phyloP scores from a whole-genome alignment of 768 basidiomycete genomes.

The Mycena rosella region DNA sequence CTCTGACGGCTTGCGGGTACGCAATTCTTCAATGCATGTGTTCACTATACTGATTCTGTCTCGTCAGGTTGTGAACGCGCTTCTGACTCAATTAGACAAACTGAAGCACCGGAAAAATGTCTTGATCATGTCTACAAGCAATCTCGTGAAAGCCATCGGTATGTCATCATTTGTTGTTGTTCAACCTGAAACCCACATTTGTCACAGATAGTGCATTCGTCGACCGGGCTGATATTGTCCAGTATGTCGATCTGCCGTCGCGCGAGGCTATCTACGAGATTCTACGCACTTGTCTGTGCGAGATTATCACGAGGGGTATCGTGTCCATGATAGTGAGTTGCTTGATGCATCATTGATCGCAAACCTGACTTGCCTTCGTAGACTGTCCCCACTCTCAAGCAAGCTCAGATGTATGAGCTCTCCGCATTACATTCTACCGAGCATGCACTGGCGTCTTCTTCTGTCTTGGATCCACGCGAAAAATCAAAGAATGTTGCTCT shows the following conservation, averaged over 20 bases:
- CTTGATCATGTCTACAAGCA: slow-evolving; percentile 96
- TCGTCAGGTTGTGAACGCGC: slow-evolving; percentile 93
- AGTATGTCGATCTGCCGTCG: slow-evolving; percentile 93
- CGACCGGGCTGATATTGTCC: slow-evolving; percentile 96
- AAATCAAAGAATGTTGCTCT: slow-evolving; percentile 67
- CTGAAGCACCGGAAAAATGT: slow-evolving; percentile 94
- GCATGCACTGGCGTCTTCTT: slow-evolving; percentile 9
- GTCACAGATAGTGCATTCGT: slow-evolving; percentile 90
- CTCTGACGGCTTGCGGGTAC: slow-evolving; percentile 89
- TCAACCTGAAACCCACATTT: neutral
- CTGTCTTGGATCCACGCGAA: slow-evolving; percentile 53
- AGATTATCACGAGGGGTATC: slow-evolving; percentile 82
- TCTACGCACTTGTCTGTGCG: slow-evolving; percentile 81
- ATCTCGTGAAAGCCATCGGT: slow-evolving; percentile 96
- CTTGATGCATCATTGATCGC: neutral
- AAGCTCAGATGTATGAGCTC: slow-evolving; percentile 70
- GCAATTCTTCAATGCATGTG: slow-evolving; percentile 38
- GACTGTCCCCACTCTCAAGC: slow-evolving; percentile 72
- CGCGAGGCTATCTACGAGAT: slow-evolving; percentile 96
- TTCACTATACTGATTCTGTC: no score
- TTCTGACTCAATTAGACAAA: slow-evolving; percentile 97
- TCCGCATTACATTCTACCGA: slow-evolving; percentile 41
- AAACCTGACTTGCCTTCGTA: slow-evolving; percentile 42
- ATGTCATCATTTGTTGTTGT: slow-evolving; percentile 30
- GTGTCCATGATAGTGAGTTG: slow-evolving; percentile 71